A percentile compares a stretch with the other conserved stretches of the same genome.
Conservation (phyloP, 257 asterid genomes). For the Nicotiana otophora region DNA sequence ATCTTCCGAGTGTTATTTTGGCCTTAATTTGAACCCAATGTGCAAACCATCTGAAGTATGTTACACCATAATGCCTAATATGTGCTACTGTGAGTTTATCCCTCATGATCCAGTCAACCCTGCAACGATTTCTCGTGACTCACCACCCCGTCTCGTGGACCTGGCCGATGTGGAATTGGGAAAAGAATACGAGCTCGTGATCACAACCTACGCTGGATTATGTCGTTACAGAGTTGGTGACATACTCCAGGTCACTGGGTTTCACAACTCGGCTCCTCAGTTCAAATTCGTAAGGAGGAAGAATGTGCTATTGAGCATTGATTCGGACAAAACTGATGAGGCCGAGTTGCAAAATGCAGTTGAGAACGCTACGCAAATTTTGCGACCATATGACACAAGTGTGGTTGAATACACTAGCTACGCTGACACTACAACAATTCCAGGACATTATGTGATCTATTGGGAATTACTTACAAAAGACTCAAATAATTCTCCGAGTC, state of each 20-base stretch:
- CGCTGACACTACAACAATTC: slow-evolving; percentile 49
- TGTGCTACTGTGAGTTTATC: slow-evolving; percentile 83
- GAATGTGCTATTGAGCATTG: slow-evolving; percentile 63
- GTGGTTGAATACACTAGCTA: slow-evolving; percentile 71
- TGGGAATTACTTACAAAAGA: slow-evolving; percentile 57
- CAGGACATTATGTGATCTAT: slow-evolving; percentile 76
- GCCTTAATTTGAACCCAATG: slow-evolving; percentile 66
- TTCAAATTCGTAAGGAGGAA: slow-evolving; percentile 64
- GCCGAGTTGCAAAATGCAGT: slow-evolving; percentile 61
- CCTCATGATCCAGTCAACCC: slow-evolving; percentile 40
- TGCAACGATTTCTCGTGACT: slow-evolving; percentile 15
- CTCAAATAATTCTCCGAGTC: slow-evolving; percentile 17
- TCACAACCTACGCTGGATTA: slow-evolving; percentile 63
- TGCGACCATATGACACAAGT: slow-evolving; percentile 27
- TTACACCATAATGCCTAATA: slow-evolving; percentile 85
- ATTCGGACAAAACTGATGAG: slow-evolving; percentile 70
- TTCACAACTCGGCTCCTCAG: slow-evolving; percentile 65
- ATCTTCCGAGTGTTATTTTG: slow-evolving; percentile 80
- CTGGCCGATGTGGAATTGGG: slow-evolving; percentile 61
- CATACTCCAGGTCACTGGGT: slow-evolving; percentile 58
- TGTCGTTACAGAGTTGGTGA: slow-evolving; percentile 83
- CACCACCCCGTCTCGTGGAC: slow-evolving; percentile 47
- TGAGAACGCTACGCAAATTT: slow-evolving; percentile 38
- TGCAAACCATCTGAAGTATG: slow-evolving; percentile 48
- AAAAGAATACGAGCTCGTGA: slow-evolving; percentile 65